Base-by-base conservation (phyloP, 371 early-diverging fungal genomes). In the Lichtheimia hyalospora region DNA sequence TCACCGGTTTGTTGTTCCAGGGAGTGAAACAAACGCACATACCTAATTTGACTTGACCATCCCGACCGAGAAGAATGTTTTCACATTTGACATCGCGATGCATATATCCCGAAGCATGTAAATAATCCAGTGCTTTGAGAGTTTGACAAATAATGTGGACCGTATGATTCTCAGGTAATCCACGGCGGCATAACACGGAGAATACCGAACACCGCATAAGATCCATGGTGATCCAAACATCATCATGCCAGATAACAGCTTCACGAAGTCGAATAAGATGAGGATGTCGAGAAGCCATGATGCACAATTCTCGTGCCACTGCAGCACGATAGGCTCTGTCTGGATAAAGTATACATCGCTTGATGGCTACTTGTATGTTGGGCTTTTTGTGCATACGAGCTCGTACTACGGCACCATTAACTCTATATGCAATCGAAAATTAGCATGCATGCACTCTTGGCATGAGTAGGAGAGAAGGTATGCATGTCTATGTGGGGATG, bases 1-100 rank as follows among this genome's bases (percentile, higher is more conserved):
- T 34, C 34, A 5, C 28, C 6, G 28, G n/a, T n/a, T 28, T 28
- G 28, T 28, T 28, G 28, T 28, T 28, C 3, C 20, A 2, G 50
- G 56, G 41, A 16, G 34, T 54, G n/a, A 52, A 42, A 58, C 15
- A 46, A 43, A 46, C 13, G 5, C 21, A 49, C 52, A 42, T 98
- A 42, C 92, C 92, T 57, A 99, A 89, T 76, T 98, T 99, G 56
- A 99, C 81, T 68, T 96, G 90, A 43, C 95, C 96, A 58, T 96
- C 84, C 53, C 85, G 74, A 18, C 95, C 97, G 28, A 99, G 74
- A 49, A 99, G 75, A 55, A 99, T 70, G 69, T 99, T 99, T 67
- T 99, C 99, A 54, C 94, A 95, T 72, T 96, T 96, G 63, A 96
- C 87, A 68, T 93, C 93, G 24, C 99, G 80, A 71, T 99, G 99